Evolutionary conservation across 2,329 filamentous ascomycete genomes (phyloP).

Genomic region (Orbilia quercus): DNA sequence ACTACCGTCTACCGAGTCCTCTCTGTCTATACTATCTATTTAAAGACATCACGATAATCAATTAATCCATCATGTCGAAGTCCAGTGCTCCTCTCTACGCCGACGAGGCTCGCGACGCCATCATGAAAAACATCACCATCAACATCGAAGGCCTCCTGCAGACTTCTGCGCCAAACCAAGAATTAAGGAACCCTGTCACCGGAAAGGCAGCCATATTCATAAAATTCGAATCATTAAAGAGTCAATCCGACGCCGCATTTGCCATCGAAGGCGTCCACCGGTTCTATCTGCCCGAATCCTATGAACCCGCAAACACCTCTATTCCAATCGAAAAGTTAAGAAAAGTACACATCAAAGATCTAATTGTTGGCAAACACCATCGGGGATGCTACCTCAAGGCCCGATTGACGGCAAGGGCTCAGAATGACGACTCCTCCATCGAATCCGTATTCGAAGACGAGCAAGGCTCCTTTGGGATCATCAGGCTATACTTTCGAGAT

Average conservation of each 20-base stretch:
- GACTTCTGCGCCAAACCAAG: background rate
- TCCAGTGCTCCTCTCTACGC: too few species aligned
- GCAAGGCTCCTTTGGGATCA: slow-evolving; percentile 23
- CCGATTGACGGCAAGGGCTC: background rate
- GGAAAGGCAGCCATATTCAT: slow-evolving; percentile 12
- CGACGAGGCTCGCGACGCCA: slow-evolving; percentile 12
- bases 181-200: slow-evolving; percentile 25
- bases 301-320: slow-evolving; percentile 33
- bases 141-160: slow-evolving; percentile 7
- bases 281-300: slow-evolving; percentile 29
- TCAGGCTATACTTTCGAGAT: slow-evolving; percentile 46
- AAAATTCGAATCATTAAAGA: background rate
- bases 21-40: too few species aligned
- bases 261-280: background rate
- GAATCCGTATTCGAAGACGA: slow-evolving; percentile 43
- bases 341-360: slow-evolving; percentile 44
- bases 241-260: background rate
- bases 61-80: too few species aligned
- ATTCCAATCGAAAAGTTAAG: slow-evolving; percentile 39
- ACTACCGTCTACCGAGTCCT: too few species aligned
- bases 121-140: background rate
- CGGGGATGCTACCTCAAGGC: slow-evolving; percentile 33
- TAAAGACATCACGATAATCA: too few species aligned
- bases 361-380: slow-evolving; percentile 34
- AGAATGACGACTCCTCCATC: slow-evolving; percentile 4